Evolutionary conservation across 768 basidiomycete genomes (phyloP), one percentile per base, ranked within the genome.

Genomic region (Termitomyces sp.): DNA sequence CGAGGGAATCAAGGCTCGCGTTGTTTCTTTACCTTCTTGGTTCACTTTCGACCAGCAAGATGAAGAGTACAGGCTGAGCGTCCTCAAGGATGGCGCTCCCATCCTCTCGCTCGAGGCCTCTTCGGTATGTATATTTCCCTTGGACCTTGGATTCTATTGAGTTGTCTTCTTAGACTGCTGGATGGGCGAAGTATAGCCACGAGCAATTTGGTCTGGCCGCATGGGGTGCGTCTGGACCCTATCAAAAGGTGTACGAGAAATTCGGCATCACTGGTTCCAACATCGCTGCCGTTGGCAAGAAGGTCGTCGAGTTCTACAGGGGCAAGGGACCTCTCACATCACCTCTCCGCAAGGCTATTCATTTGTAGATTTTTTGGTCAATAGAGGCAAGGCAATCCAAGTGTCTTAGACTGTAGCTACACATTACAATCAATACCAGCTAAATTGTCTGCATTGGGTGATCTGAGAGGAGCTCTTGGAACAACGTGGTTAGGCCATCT

Each of bases 191-290:
- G 73, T 93, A 92, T 78, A 87, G 87, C 63, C 94, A 96, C 69
- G 93, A 95, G 81, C 89, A 90, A 80, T 90, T 77, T 59, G 90
- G 90, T 66, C 70, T 91, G 57, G 64, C 74, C 35, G 80, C 78
- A 34, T 97, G 90, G 89, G 94, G 94, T 68, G 85, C 91, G 16
- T 95, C 93, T 19, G 94, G 89, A 53, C 94, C 95, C 11, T 94
- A 92, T 69, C 81, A 86, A 73, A 82, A 94, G 76, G 89, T 95
- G 12, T 97, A 97, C 70, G 89, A 90, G 76, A 91, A 92, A 73
- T 90, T 92, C 64, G 91, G 90, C 42, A 82, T 94, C 68, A 93
- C 92, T 37, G 87, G 85, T 14, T 69, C 80, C 45, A 89, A 90
- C 70, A 89, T 97, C 66, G 90, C 93, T 43, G 71, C 70, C 44